phyloP scores from a whole-genome alignment of 768 basidiomycete genomes.

The Russula griseocarnosa region DNA sequence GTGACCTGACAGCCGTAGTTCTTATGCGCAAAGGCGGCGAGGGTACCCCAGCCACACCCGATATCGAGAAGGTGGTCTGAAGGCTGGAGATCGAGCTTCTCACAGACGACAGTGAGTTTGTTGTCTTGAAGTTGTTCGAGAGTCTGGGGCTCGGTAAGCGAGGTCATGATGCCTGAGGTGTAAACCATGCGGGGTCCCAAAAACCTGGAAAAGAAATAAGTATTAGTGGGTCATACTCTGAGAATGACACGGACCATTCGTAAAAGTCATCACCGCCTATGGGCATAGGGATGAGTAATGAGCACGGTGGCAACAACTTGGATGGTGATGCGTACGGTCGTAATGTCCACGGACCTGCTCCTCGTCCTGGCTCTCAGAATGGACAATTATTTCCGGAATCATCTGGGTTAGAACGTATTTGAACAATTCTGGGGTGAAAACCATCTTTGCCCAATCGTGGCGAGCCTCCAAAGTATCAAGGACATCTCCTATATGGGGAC shows the following conservation, averaged over 20 bases:
- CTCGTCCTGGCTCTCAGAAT: slow-evolving; percentile 88
- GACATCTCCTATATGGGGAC: slow-evolving; percentile 65
- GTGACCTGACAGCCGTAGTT: slow-evolving; percentile 97
- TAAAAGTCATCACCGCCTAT: slow-evolving; percentile 94
- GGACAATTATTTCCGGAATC: slow-evolving; percentile 90
- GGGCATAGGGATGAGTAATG: slow-evolving; percentile 20
- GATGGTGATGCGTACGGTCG: slow-evolving; percentile 57
- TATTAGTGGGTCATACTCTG: background rate
- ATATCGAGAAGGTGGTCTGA: slow-evolving; percentile 81
- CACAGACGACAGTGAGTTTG: slow-evolving; percentile 93
- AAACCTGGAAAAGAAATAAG: slow-evolving; percentile 52
- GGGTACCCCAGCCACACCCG: slow-evolving; percentile 96
- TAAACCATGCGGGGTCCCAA: slow-evolving; percentile 96
- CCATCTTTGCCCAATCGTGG: slow-evolving; percentile 93
- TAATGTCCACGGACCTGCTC: slow-evolving; percentile 96
- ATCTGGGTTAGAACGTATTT: slow-evolving; percentile 86
- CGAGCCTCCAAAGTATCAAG: slow-evolving; percentile 91
- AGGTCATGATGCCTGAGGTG: slow-evolving; percentile 84
- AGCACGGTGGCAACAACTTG: slow-evolving; percentile 9
- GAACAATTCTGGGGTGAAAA: slow-evolving; percentile 86
- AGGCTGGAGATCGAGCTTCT: slow-evolving; percentile 86
- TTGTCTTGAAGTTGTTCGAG: slow-evolving; percentile 97
- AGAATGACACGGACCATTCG: slow-evolving; percentile 52
- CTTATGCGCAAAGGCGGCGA: slow-evolving; percentile 91
- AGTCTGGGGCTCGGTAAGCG: slow-evolving; percentile 68